Conservation (phyloP, 2,329 filamentous ascomycete species). For the Xylariaceae sp. region DNA sequence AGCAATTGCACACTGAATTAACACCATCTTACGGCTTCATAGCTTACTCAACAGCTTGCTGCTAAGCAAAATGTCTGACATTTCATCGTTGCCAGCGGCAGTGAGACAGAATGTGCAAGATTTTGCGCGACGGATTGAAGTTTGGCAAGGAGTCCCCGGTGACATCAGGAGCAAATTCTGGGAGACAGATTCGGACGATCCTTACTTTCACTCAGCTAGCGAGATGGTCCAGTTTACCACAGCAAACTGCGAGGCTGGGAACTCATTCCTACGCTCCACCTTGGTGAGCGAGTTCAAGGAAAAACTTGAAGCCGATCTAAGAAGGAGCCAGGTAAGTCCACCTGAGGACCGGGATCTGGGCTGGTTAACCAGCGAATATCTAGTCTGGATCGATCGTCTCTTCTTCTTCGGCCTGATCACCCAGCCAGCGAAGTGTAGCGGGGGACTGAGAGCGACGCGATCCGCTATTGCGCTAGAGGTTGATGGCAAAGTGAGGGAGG, state of each 20-base stretch:
- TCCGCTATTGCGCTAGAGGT: too few species aligned
- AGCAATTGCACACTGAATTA: too few species aligned
- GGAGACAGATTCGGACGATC: background rate
- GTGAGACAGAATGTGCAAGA: background rate
- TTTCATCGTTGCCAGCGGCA: background rate
- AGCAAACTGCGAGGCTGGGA: conserved; percentile 1
- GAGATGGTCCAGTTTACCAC: conserved; percentile 3
- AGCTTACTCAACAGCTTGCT: too few species aligned
- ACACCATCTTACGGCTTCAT: too few species aligned
- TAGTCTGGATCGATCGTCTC: conserved; percentile 4
- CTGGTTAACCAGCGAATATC: background rate
- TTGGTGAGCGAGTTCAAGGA: background rate
- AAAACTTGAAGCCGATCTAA: background rate
- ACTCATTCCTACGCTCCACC: too few species aligned
- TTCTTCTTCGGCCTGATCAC: conserved; percentile 7
- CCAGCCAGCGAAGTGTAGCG: too few species aligned
- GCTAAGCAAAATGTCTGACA: too few species aligned
- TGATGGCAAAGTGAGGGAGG: too few species aligned
- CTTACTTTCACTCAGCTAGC: background rate
- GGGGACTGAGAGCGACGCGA: too few species aligned
- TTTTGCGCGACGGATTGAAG: background rate
- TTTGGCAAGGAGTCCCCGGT: background rate
- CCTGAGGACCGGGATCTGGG: background rate
- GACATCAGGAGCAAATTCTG: background rate
- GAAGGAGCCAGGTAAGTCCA: background rate